A percentile compares a stretch with the other conserved stretches of the same genome.
Evolutionary conservation across 805 yeast species (phyloP).

Genomic region (Wickerhamomyces rabaulensis): DNA sequence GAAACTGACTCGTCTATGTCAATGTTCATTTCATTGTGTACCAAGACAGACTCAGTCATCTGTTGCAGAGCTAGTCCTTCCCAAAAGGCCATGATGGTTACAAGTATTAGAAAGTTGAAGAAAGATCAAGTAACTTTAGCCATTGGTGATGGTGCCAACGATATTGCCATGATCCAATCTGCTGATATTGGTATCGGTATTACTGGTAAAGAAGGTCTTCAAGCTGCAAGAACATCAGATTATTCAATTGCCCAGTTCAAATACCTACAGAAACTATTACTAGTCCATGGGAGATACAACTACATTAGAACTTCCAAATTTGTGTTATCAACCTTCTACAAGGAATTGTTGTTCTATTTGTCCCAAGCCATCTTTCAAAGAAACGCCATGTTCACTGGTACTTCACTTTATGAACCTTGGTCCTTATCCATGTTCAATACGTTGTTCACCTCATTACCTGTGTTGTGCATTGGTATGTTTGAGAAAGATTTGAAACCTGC

Average conservation of each 20-base stretch:
- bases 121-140: conserved; percentile 80
- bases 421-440: conserved; percentile 97
- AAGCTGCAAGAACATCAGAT: conserved; percentile 93
- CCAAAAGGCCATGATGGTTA: conserved; percentile 89
- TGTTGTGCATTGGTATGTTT: conserved; percentile 89
- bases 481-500: conserved; percentile 87
- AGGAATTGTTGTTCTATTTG: conserved; percentile 83
- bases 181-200: conserved; percentile 98
- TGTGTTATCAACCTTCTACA: conserved; percentile 90
- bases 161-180: conserved; percentile 97
- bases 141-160: conserved; percentile 98
- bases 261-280: conserved; percentile 69
- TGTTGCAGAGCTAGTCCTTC: conserved; percentile 97
- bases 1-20: conserved; percentile 73
- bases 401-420: conserved; percentile 93
- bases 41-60: conserved; percentile 83
- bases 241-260: conserved; percentile 94
- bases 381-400: conserved; percentile 83
- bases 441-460: conserved; percentile 88
- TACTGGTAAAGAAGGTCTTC: conserved; percentile 95
- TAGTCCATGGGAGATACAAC: conserved; percentile 96
- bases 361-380: conserved; percentile 87
- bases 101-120: conserved; percentile 67
- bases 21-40: conserved; percentile 77
- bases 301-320: conserved; percentile 89